These are phyloP conservation scores for Globisporangium spinosum DNA, from an alignment of 352 stramenopile genomes.

Conservation along the genomic window DNA sequence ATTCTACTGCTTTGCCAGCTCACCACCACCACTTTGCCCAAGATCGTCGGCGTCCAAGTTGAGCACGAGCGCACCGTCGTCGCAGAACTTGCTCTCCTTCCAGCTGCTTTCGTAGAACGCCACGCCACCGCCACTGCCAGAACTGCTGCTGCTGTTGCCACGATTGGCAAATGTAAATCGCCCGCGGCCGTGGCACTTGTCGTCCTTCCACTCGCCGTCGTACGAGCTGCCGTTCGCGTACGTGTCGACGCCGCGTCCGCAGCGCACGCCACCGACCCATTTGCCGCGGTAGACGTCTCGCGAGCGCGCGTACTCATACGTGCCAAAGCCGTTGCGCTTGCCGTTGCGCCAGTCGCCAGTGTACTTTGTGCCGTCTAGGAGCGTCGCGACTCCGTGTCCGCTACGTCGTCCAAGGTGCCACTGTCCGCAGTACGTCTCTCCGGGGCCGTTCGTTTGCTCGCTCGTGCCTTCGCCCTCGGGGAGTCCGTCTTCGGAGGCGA, in stretches of 20 bases:
- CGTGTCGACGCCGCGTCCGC: conserved; percentile 48
- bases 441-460: conserved; percentile 19
- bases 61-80: conserved; percentile 64
- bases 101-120: conserved; percentile 85
- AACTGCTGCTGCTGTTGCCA: neutral
- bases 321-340: conserved; percentile 81
- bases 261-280: conserved; percentile 79
- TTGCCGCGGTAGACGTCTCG: conserved; percentile 77
- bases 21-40: neutral
- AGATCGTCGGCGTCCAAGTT: conserved; percentile 21
- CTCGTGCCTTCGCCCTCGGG: conserved; percentile 61
- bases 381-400: conserved; percentile 45
- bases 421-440: conserved; percentile 49
- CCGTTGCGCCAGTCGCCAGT: conserved; percentile 80
- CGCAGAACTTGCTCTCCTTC: conserved; percentile 68
- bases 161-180: conserved; percentile 51
- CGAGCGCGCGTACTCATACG: conserved; percentile 47
- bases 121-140: conserved; percentile 29
- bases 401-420: conserved; percentile 48
- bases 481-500: conserved; percentile 26
- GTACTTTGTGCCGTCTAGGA: conserved; percentile 80
- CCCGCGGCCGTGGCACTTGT: conserved; percentile 75
- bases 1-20: neutral
- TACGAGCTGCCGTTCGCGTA: conserved; percentile 71
- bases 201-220: conserved; percentile 78